phyloP scores from a whole-genome alignment of 2,329 filamentous ascomycete genomes.

The Microdochium paspali region DNA sequence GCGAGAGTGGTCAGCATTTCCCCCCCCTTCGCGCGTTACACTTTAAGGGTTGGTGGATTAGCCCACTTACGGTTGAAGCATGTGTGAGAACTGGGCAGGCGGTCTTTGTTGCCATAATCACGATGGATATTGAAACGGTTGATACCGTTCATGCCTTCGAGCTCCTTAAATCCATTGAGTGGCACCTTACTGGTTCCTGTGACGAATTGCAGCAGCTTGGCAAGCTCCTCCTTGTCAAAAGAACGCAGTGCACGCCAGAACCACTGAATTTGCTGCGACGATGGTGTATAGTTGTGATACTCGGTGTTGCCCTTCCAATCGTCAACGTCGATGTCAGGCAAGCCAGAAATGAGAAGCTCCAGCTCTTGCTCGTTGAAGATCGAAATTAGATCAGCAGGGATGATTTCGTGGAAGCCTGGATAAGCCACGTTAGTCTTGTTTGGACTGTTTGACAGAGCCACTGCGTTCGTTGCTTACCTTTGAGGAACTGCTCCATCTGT shows the following conservation, averaged over 20 bases:
- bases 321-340: constrained; percentile 95
- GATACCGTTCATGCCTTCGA: constrained; percentile 98
- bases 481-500: constrained; percentile 87
- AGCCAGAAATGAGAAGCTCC: constrained; percentile 88
- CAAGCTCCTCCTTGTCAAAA: constrained; percentile 97
- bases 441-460: constrained; percentile 1
- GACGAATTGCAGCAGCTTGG: constrained; percentile 94
- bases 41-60: background rate
- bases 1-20: constrained; percentile 21
- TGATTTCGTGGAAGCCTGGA: constrained; percentile 91
- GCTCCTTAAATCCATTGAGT: constrained; percentile 95
- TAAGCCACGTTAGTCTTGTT: constrained; percentile 16
- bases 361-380: constrained; percentile 99
- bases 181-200: constrained; percentile 98
- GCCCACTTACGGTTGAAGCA: constrained; percentile 92
- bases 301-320: constrained; percentile 99
- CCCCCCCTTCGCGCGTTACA: too few species aligned
- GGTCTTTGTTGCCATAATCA: constrained; percentile 93
- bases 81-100: constrained; percentile 91
- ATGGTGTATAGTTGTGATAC: constrained; percentile 93
- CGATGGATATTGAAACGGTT: constrained; percentile 98
- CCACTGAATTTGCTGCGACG: constrained; percentile 96
- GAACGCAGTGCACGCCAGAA: constrained; percentile 97
- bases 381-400: constrained; percentile 83
- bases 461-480: constrained; percentile 42